A percentile compares a stretch with the other conserved stretches of the same genome.
phyloP scores from a whole-genome alignment of 345 rosid genomes.

The Carallia pectinifolia region DNA sequence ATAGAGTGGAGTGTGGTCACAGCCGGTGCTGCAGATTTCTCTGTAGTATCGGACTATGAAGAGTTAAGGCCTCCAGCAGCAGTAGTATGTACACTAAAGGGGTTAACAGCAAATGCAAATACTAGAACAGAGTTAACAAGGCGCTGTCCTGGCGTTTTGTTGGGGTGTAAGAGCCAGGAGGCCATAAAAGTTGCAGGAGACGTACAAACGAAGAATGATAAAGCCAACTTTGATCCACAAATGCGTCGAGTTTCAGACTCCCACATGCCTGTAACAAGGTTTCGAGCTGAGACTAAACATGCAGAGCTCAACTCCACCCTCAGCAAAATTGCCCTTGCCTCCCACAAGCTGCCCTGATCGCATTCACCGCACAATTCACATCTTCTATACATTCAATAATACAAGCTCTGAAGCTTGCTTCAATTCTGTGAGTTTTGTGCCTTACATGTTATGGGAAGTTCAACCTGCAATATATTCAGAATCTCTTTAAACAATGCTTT shows the following conservation, averaged over 20 bases:
- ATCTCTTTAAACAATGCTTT: too few relatives aligned
- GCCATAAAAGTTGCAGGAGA: conserved; percentile 62
- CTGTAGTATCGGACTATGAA: conserved; percentile 61
- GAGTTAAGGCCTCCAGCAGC: conserved; percentile 34
- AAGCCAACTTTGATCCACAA: conserved; percentile 28
- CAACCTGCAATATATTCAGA: too few relatives aligned
- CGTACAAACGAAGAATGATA: conserved; percentile 36
- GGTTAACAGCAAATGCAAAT: conserved; percentile 22
- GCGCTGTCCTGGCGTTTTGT: conserved; percentile 35
- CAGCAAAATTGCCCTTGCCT: conserved; percentile 25
- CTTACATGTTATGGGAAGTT: too few relatives aligned
- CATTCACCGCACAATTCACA: conserved; percentile 31
- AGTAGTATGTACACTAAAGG: conserved; percentile 29
- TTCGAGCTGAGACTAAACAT: conserved; percentile 42
- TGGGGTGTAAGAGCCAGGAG: conserved; percentile 78
- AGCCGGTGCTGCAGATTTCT: conserved; percentile 70
- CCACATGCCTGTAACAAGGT: conserved; percentile 33
- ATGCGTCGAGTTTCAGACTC: conserved; percentile 24
- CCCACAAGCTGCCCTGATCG: conserved; percentile 35
- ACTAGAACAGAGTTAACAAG: conserved; percentile 30
- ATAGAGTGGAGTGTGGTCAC: conserved; percentile 91
- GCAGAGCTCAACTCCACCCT: conserved; percentile 34
- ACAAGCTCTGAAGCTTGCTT: neutral
- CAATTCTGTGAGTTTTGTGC: too few relatives aligned
- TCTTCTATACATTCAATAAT: conserved; percentile 40